Percentiles rank a stretch among this genome's conserved stretches.
Evolutionary conservation across 2,329 filamentous ascomycete genomes (phyloP).

Genomic region (Diaporthe helianthi): DNA sequence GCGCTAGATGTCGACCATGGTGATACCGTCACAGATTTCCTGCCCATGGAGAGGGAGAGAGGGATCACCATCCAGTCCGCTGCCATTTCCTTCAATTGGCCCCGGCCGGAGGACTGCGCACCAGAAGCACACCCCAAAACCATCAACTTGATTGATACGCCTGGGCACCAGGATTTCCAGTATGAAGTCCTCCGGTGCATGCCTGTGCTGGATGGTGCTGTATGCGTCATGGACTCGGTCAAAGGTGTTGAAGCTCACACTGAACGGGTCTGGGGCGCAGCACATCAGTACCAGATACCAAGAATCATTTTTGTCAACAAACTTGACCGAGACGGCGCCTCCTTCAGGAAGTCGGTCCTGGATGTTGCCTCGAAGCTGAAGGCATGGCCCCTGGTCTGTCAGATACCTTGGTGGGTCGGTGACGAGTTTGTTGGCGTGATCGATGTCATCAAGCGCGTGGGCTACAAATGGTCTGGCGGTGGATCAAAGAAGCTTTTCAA

Average conservation of each 20-base stretch:
- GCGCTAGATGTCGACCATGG: constrained; percentile 86
- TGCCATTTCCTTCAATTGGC: constrained; percentile 95
- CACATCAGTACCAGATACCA: constrained; percentile 84
- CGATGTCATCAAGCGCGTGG: constrained; percentile 79
- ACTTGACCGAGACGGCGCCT: constrained; percentile 81
- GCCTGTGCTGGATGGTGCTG: constrained; percentile 45
- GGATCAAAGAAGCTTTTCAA: constrained; percentile 43
- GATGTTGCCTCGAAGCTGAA: constrained; percentile 82
- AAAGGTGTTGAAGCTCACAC: constrained; percentile 88
- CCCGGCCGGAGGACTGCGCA: constrained; percentile 53
- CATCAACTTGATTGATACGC: constrained; percentile 94
- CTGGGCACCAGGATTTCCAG: constrained; percentile 95
- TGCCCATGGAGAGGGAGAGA: constrained; percentile 87
- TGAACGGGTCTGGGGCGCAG: constrained; percentile 93
- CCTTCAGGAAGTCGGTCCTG: constrained; percentile 82
- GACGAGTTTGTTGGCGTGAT: constrained; percentile 83
- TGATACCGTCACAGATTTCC: constrained; percentile 95
- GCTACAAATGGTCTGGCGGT: constrained; percentile 72
- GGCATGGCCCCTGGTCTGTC: constrained; percentile 89
- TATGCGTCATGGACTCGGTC: constrained; percentile 47
- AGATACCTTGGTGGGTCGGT: constrained; percentile 93
- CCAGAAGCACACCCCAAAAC: constrained; percentile 62
- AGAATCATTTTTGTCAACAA: constrained; percentile 85
- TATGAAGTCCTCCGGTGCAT: constrained; percentile 95
- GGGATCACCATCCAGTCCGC: constrained; percentile 98